Evolutionary conservation across 208 protist genomes (phyloP).

Genomic region (Leishmania tropica): DNA sequence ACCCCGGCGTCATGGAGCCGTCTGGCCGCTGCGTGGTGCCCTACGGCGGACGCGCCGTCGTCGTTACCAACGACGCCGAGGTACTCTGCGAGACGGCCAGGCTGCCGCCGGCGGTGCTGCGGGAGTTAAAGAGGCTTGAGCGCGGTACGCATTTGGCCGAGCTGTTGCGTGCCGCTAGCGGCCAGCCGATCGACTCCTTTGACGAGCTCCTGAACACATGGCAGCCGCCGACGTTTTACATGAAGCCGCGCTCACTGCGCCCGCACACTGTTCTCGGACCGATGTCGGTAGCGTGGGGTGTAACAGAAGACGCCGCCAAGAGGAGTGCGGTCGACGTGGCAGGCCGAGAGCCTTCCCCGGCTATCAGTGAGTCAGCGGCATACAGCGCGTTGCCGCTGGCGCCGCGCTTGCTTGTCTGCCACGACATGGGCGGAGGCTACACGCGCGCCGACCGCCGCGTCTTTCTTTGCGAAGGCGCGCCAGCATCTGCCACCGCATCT

Average conservation of each 20-base stretch:
- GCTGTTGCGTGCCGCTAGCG: slow-evolving; percentile 21
- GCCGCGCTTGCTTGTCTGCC: slow-evolving; percentile 67
- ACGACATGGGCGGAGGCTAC: slow-evolving; percentile 85
- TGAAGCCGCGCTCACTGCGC: slow-evolving; percentile 15
- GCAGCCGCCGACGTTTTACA: slow-evolving; percentile 20
- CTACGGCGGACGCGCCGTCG: slow-evolving; percentile 47
- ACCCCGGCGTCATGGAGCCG: slow-evolving; percentile 48
- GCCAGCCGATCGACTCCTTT: slow-evolving; percentile 41
- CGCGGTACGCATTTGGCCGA: slow-evolving; percentile 23
- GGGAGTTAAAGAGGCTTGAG: slow-evolving; percentile 15
- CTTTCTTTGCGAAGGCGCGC: slow-evolving; percentile 32
- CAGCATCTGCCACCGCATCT: not conserved
- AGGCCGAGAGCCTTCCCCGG: not conserved
- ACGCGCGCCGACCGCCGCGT: slow-evolving; percentile 36
- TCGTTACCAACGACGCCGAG: slow-evolving; percentile 39
- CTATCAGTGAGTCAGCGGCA: not conserved
- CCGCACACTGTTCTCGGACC: slow-evolving; percentile 1
- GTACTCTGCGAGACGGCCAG: slow-evolving; percentile 46
- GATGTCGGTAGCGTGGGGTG: not conserved
- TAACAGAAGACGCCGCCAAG: not conserved
- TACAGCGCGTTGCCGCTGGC: not conserved
- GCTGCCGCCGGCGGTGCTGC: slow-evolving; percentile 30
- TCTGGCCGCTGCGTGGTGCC: slow-evolving; percentile 58
- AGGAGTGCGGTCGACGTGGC: not conserved
- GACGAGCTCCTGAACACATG: slow-evolving; percentile 31